Conservation (phyloP, 129 eudicot genomes). For the Apium graveolens region DNA sequence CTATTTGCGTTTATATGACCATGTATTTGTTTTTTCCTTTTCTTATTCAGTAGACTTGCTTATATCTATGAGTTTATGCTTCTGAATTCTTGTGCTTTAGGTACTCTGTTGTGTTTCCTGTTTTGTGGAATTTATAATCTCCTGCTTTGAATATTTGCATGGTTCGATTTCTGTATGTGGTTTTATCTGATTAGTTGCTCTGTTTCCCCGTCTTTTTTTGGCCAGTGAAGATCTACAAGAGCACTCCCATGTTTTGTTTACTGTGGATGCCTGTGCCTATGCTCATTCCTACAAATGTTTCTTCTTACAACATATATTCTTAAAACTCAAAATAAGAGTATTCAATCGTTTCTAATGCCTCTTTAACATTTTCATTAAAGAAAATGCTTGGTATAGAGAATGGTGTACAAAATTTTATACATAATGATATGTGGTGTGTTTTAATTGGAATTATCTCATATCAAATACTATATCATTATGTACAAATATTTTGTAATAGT, state of each 20-base stretch:
- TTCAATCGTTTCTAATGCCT: not conserved
- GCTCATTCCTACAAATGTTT: not conserved
- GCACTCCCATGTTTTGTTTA: not conserved
- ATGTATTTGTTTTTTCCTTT: not conserved
- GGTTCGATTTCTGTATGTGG: not conserved
- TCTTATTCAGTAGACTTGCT: not conserved
- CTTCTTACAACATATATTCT: not conserved
- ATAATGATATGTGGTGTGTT: no score
- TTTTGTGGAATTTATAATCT: not conserved
- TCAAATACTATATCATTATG: no score
- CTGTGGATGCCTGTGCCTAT: not conserved
- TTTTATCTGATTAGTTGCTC: not conserved
- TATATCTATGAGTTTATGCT: not conserved
- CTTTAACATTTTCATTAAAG: not conserved
- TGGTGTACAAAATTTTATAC: no score
- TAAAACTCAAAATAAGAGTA: not conserved
- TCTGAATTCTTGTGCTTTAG: not conserved
- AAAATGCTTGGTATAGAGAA: no score
- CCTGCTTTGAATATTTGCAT: not conserved
- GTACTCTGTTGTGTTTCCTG: not conserved
- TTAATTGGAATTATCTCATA: no score
- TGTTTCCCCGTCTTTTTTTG: not conserved
- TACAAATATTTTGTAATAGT: no score
- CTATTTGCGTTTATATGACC: not conserved
- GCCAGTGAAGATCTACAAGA: not conserved